These are phyloP conservation scores for Acanthochlamys bracteata DNA, from an alignment of 106 monocot species.

Conservation along the genomic window DNA sequence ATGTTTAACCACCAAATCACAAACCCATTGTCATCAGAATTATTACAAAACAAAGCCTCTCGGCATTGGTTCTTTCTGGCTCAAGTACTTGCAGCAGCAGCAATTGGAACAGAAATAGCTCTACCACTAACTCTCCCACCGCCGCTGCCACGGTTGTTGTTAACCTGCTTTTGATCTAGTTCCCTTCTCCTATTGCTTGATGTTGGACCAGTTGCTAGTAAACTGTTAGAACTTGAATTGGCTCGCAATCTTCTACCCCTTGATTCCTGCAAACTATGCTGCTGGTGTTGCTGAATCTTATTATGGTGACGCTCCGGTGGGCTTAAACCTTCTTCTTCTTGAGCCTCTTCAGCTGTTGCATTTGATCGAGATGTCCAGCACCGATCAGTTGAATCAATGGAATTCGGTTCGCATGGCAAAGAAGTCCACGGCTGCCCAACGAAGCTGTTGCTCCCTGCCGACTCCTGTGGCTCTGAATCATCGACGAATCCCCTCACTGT, in stretches of 20 bases:
- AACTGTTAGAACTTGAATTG: slow-evolving; percentile 1
- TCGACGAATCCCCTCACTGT: slow-evolving; percentile 33
- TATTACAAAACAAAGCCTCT: too few species aligned
- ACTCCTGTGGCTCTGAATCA: slow-evolving; percentile 79
- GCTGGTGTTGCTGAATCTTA: neutral
- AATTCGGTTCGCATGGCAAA: slow-evolving; percentile 39
- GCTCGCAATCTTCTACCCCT: slow-evolving; percentile 12
- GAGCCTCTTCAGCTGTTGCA: slow-evolving; percentile 25
- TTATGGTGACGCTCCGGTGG: neutral
- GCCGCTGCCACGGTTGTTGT: neutral
- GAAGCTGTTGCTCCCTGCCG: slow-evolving; percentile 91
- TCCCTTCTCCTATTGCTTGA: slow-evolving; percentile 19
- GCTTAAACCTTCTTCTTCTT: slow-evolving; percentile 11
- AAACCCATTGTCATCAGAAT: neutral
- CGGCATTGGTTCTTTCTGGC: neutral
- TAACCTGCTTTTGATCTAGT: slow-evolving; percentile 4
- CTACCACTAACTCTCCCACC: slow-evolving; percentile 4
- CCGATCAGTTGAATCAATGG: slow-evolving; percentile 58
- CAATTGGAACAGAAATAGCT: slow-evolving; percentile 4
- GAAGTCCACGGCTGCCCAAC: slow-evolving; percentile 40
- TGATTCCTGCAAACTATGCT: neutral
- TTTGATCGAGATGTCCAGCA: slow-evolving; percentile 29
- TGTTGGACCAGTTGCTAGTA: neutral
- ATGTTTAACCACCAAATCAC: neutral
- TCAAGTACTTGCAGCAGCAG: slow-evolving; percentile 17